A percentile compares a stretch with the other conserved stretches of the same genome.
These are phyloP conservation scores for Diaporthe longicolla DNA, from an alignment of 2,329 filamentous ascomycete genomes.

Conservation along the genomic window DNA sequence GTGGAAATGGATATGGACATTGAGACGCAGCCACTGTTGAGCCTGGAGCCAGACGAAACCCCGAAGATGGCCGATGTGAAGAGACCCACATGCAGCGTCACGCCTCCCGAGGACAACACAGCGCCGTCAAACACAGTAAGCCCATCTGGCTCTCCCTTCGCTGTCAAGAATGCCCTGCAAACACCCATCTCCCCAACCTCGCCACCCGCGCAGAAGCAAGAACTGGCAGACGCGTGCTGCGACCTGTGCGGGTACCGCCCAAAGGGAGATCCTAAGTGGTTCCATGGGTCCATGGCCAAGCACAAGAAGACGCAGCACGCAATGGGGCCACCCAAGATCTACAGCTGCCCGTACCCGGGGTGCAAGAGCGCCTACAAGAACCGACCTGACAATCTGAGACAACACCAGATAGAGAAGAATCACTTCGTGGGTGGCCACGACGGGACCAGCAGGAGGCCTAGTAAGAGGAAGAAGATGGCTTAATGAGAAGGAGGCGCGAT, in stretches of 20 bases:
- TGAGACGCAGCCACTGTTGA: slow-evolving; percentile 35
- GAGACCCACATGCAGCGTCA: neutral
- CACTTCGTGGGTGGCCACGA: slow-evolving; percentile 65
- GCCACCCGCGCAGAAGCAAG: slow-evolving; percentile 52
- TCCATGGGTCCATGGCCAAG: slow-evolving; percentile 71
- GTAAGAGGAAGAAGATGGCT: slow-evolving; percentile 63
- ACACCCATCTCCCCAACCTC: slow-evolving; percentile 27
- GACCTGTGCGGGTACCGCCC: slow-evolving; percentile 69
- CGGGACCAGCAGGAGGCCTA: slow-evolving; percentile 54
- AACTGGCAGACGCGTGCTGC: slow-evolving; percentile 61
- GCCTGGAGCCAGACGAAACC: neutral
- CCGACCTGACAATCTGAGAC: slow-evolving; percentile 67
- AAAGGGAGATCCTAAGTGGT: slow-evolving; percentile 71
- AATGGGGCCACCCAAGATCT: slow-evolving; percentile 63
- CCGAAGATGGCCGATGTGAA: slow-evolving; percentile 25
- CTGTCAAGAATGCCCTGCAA: slow-evolving; percentile 7
- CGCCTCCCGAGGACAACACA: slow-evolving; percentile 31
- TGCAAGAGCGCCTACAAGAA: slow-evolving; percentile 70
- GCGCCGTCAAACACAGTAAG: slow-evolving; percentile 5
- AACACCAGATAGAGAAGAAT: slow-evolving; percentile 69
- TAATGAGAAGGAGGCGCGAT: neutral
- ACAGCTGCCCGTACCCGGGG: slow-evolving; percentile 66
- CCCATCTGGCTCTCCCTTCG: slow-evolving; percentile 14
- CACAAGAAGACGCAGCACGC: slow-evolving; percentile 70
- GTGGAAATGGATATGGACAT: slow-evolving; percentile 34